Evolutionary conservation across 805 yeast genomes (phyloP).

Genomic region (Ogataea trehalophila): DNA sequence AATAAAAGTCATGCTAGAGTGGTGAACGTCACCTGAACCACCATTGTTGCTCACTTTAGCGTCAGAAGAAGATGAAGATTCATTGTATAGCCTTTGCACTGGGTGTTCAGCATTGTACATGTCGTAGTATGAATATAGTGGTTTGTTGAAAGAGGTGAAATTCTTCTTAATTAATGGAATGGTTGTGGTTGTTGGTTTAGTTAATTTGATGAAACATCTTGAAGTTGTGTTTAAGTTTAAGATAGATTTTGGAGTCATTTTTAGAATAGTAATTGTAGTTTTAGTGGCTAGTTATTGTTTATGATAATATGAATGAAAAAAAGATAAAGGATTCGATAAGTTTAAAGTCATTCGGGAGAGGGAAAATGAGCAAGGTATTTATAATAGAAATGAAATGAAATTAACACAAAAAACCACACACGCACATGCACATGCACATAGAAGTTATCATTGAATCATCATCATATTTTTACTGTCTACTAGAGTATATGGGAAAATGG

Average conservation of each 20-base stretch:
- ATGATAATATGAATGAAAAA: background rate
- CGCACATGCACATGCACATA: too few species aligned
- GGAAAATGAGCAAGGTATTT: too few species aligned
- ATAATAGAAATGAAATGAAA: too few species aligned
- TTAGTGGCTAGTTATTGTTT: background rate
- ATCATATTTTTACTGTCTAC: too few species aligned
- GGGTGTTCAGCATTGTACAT: conserved; percentile 23
- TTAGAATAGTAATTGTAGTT: background rate
- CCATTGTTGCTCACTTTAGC: conserved; percentile 27
- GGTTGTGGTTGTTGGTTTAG: conserved; percentile 4
- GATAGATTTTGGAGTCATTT: conserved; percentile 26
- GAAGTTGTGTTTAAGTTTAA: conserved; percentile 26
- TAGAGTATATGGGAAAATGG: too few species aligned
- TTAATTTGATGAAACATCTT: conserved; percentile 19
- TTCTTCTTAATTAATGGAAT: conserved; percentile 13
- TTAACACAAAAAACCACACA: too few species aligned
- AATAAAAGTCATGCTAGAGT: conserved; percentile 25
- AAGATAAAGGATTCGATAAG: too few species aligned
- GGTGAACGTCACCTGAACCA: conserved; percentile 25
- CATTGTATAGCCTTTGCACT: conserved; percentile 13
- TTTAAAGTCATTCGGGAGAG: too few species aligned
- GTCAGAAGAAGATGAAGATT: conserved; percentile 6
- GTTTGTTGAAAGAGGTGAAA: conserved; percentile 22
- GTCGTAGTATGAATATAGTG: conserved; percentile 19
- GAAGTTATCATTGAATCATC: too few species aligned